Evolutionary conservation across 169 alveolate species (phyloP).

Genomic region (Cryptosporidium muris): DNA sequence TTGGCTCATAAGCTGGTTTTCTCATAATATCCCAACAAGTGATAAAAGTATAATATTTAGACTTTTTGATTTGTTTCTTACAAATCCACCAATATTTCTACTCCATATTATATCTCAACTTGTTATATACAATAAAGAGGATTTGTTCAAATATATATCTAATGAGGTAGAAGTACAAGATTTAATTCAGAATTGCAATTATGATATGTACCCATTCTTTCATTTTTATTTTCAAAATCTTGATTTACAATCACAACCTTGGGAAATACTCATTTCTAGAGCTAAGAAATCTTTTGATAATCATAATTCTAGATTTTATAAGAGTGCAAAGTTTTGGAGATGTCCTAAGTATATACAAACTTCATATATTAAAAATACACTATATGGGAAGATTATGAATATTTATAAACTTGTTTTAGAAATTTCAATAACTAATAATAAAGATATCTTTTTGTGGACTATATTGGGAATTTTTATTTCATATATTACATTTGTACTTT

Average conservation of each 20-base stretch:
- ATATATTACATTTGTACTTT: too few relatives aligned
- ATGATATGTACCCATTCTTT: constrained; percentile 47
- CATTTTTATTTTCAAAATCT: constrained; percentile 55
- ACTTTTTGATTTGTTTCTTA: constrained; percentile 21
- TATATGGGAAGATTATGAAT: too few relatives aligned
- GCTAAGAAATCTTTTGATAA: constrained; percentile 1
- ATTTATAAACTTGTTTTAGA: too few relatives aligned
- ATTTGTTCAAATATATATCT: constrained; percentile 4
- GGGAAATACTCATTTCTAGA: constrained; percentile 11
- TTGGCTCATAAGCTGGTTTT: constrained; percentile 82
- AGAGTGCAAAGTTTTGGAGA: constrained; percentile 21
- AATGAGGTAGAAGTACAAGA: background rate
- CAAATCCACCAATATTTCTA: constrained; percentile 26
- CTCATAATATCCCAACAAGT: constrained; percentile 73
- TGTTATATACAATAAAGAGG: constrained; percentile 10
- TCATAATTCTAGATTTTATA: background rate
- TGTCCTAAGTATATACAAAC: too few relatives aligned
- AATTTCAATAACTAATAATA: too few relatives aligned
- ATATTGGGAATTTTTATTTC: too few relatives aligned
- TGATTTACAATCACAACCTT: constrained; percentile 1
- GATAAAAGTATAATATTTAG: background rate
- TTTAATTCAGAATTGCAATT: background rate
- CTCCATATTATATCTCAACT: constrained; percentile 24
- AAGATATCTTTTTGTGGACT: too few relatives aligned
- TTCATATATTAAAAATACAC: too few relatives aligned